phyloP scores from a whole-genome alignment of 495 filamentous ascomycete species.

The Tuber aestivum region DNA sequence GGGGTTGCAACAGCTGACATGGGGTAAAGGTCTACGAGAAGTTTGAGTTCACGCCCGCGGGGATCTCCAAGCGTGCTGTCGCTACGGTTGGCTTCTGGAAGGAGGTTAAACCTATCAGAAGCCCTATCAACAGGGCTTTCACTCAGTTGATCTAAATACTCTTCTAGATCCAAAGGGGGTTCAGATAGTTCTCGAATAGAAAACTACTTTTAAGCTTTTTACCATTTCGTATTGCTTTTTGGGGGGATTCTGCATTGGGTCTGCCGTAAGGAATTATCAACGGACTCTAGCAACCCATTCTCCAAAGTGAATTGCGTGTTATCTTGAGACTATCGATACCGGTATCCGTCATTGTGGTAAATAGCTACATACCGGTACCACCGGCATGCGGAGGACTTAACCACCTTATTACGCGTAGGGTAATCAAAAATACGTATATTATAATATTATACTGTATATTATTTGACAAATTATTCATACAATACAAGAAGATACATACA shows the following conservation, averaged over 20 bases:
- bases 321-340: not conserved
- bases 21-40: constrained; percentile 75
- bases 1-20: not conserved
- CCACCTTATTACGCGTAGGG: not conserved
- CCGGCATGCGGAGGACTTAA: not conserved
- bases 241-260: not conserved
- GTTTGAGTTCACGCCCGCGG: constrained; percentile 98
- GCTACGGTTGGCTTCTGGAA: constrained; percentile 96
- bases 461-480: too few relatives aligned
- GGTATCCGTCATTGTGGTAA: not conserved
- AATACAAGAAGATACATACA: too few relatives aligned
- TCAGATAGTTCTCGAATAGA: not conserved
- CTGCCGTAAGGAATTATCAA: not conserved
- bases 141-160: constrained; percentile 65
- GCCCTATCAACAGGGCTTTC: constrained; percentile 92
- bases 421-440: too few relatives aligned
- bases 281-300: not conserved
- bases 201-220: not conserved
- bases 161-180: not conserved
- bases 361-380: not conserved
- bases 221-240: not conserved
- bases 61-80: constrained; percentile 86
- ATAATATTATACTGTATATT: too few relatives aligned
- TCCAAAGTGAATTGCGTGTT: not conserved
- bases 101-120: constrained; percentile 77